Percentiles rank a stretch among this genome's conserved stretches.
These are phyloP conservation scores for Cyclospora cayetanensis DNA, from an alignment of 169 alveolate genomes.

Conservation along the genomic window DNA sequence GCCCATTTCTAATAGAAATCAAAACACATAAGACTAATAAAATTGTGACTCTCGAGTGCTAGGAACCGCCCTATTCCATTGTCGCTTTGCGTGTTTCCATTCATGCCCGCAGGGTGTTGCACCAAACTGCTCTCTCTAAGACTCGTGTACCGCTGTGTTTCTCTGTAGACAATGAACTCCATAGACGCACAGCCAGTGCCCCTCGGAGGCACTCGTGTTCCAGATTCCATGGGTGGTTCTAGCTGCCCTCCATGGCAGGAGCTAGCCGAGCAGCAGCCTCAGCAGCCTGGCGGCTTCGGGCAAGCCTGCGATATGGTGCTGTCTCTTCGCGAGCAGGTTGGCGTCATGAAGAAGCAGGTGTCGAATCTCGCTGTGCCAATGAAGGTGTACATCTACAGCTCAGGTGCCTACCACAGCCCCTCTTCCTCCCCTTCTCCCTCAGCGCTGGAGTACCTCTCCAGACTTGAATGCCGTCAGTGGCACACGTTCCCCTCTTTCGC, in stretches of 20 bases:
- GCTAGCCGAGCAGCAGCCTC: conserved; percentile 36
- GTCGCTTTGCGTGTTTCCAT: too few species aligned
- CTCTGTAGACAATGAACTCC: neutral
- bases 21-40: too few species aligned
- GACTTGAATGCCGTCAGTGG: neutral
- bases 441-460: neutral
- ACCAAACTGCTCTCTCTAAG: too few species aligned
- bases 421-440: neutral
- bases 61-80: too few species aligned
- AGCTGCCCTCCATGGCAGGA: conserved; percentile 26
- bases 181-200: conserved; percentile 51
- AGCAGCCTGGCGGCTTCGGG: conserved; percentile 51
- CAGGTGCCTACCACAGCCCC: neutral
- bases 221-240: conserved; percentile 67
- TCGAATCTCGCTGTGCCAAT: conserved; percentile 50
- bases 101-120: too few species aligned
- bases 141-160: neutral
- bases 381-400: conserved; percentile 53
- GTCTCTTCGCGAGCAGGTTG: conserved; percentile 37
- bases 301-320: conserved; percentile 41
- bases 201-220: conserved; percentile 59
- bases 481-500: neutral
- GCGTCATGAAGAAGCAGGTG: conserved; percentile 48
- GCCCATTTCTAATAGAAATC: too few species aligned
- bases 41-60: too few species aligned